Percentiles rank a stretch among this genome's conserved stretches.
Conservation (phyloP, 345 rosid species). For the Chamaenerion angustifolium region DNA sequence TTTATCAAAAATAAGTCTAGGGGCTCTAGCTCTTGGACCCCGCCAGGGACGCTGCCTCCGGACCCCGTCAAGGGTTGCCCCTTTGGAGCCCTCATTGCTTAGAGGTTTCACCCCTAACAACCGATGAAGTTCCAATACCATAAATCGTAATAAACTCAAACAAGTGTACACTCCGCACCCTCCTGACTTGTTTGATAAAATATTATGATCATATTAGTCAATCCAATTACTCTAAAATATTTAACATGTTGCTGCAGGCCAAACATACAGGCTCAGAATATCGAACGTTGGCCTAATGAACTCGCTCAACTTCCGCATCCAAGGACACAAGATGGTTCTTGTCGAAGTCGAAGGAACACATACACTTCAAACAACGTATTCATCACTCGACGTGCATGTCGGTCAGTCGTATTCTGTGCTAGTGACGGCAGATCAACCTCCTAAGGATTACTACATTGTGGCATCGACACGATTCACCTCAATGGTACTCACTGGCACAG, state of each 20-base stretch:
- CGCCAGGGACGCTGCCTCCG: too few relatives aligned
- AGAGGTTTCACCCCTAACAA: too few relatives aligned
- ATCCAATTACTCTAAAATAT: too few relatives aligned
- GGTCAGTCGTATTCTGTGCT: slow-evolving; percentile 78
- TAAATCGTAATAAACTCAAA: too few relatives aligned
- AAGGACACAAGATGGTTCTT: slow-evolving; percentile 61
- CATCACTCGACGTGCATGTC: slow-evolving; percentile 77
- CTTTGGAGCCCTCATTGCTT: too few relatives aligned
- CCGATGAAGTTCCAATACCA: too few relatives aligned
- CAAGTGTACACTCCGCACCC: too few relatives aligned
- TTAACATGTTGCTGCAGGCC: slow-evolving; percentile 29
- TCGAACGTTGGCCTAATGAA: slow-evolving; percentile 70
- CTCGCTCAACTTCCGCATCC: slow-evolving; percentile 73
- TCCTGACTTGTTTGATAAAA: too few relatives aligned
- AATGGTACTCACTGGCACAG: slow-evolving; percentile 31
- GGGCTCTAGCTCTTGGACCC: too few relatives aligned
- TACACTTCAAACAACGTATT: slow-evolving; percentile 50
- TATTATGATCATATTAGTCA: too few relatives aligned
- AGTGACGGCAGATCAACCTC: slow-evolving; percentile 55
- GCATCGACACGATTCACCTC: slow-evolving; percentile 49
- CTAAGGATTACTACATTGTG: slow-evolving; percentile 75
- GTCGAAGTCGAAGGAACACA: slow-evolving; percentile 94
- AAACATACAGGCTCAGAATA: slow-evolving; percentile 74
- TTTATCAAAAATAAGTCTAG: too few relatives aligned
- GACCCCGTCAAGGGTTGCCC: too few relatives aligned